phyloP scores from a whole-genome alignment of 2,329 filamentous ascomycete species.

The Cladophialophora immunda region DNA sequence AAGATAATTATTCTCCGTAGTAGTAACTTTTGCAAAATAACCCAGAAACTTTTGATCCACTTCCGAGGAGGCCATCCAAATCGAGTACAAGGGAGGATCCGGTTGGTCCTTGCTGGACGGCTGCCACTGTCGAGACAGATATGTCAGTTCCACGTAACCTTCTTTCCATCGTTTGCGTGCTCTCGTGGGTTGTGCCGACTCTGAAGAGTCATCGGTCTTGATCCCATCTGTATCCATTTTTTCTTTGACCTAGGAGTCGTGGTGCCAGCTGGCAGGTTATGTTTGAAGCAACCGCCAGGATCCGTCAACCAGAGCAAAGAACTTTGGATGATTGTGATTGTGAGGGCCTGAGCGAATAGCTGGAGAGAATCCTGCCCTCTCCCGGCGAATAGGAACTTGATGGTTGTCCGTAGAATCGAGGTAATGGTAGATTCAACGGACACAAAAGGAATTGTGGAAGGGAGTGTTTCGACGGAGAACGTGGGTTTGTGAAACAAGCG shows the following conservation, averaged over 20 bases:
- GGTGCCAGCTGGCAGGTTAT: not conserved
- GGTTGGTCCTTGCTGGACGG: slow-evolving; percentile 39
- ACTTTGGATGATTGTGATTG: slow-evolving; percentile 13
- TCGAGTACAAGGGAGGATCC: slow-evolving; percentile 44
- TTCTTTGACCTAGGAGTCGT: slow-evolving; percentile 11
- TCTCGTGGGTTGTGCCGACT: slow-evolving; percentile 1
- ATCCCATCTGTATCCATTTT: slow-evolving; percentile 23
- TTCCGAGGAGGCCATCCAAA: slow-evolving; percentile 90
- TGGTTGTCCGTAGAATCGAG: not conserved
- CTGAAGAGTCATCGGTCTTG: slow-evolving; percentile 1
- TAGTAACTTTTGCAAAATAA: slow-evolving; percentile 82
- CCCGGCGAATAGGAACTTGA: not conserved
- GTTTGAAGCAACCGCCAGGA: slow-evolving; percentile 21
- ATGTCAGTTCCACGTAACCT: slow-evolving; percentile 44
- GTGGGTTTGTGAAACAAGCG: slow-evolving; percentile 26
- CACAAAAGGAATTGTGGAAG: not conserved
- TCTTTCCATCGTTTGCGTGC: slow-evolving; percentile 31
- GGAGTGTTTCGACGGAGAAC: slow-evolving; percentile 13
- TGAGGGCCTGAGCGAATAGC: not conserved
- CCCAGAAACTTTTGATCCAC: slow-evolving; percentile 98
- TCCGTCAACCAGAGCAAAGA: slow-evolving; percentile 20
- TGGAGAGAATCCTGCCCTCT: not conserved
- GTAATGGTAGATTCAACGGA: not conserved
- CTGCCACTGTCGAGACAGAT: slow-evolving; percentile 43
- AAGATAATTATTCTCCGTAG: slow-evolving; percentile 78